These are phyloP conservation scores for Ogataea sp. DNA, from an alignment of 805 yeast genomes.

Conservation along the genomic window DNA sequence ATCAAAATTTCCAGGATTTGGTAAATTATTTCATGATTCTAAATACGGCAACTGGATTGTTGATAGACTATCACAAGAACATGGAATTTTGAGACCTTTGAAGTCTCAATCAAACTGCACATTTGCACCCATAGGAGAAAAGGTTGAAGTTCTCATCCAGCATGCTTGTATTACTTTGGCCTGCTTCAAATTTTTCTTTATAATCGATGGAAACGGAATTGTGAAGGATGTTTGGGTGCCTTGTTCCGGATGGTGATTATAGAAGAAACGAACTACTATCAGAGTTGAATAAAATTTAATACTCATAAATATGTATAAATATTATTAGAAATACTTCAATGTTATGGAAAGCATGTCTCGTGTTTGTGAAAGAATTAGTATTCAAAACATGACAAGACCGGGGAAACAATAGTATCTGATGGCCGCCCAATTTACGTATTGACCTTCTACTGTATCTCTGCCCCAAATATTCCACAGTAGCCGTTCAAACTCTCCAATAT, in stretches of 20 bases:
- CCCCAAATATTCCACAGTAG: constrained; percentile 18
- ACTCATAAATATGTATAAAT: too few relatives aligned
- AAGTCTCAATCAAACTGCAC: constrained; percentile 16
- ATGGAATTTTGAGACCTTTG: constrained; percentile 58
- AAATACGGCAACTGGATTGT: constrained; percentile 52
- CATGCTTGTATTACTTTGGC: constrained; percentile 70
- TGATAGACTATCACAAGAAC: constrained; percentile 70
- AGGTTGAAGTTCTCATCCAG: constrained; percentile 53
- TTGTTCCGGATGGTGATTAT: constrained; percentile 37
- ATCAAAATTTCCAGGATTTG: constrained; percentile 47
- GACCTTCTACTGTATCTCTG: constrained; percentile 15
- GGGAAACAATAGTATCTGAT: constrained; percentile 21
- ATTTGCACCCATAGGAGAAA: constrained; percentile 46
- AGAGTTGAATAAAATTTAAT: too few relatives aligned
- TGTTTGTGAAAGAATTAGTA: too few relatives aligned
- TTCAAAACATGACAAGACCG: constrained; percentile 25
- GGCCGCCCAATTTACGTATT: constrained; percentile 24
- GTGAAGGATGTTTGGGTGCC: constrained; percentile 64
- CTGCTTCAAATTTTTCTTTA: constrained; percentile 47
- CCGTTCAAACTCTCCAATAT: constrained; percentile 19
- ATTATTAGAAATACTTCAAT: too few relatives aligned
- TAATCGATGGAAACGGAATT: constrained; percentile 38
- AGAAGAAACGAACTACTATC: too few relatives aligned
- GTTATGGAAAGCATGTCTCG: too few relatives aligned
- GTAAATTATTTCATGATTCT: constrained; percentile 28